Evolutionary conservation across 2,329 filamentous ascomycete species (phyloP).

Genomic region (Venturia asperata): DNA sequence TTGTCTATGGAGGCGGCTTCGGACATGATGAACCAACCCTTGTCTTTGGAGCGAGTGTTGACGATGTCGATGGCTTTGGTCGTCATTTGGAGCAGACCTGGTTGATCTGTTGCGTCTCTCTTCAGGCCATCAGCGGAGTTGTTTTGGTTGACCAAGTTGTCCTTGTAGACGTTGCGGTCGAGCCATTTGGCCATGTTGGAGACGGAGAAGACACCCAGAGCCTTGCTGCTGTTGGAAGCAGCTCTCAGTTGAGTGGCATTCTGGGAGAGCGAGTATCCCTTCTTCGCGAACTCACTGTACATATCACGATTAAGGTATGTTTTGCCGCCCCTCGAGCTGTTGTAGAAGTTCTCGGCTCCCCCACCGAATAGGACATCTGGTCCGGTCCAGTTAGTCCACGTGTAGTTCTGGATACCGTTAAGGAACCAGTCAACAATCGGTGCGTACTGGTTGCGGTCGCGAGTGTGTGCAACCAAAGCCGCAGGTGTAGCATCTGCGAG

Average conservation of each 20-base stretch:
- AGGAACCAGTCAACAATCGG: conserved; percentile 69
- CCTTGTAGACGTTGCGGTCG: conserved; percentile 71
- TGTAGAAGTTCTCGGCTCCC: conserved; percentile 72
- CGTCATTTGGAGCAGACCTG: conserved; percentile 83
- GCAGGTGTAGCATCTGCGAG: conserved; percentile 77
- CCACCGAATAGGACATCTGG: conserved; percentile 78
- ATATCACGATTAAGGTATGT: conserved; percentile 69
- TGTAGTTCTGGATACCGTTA: conserved; percentile 70
- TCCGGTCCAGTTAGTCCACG: conserved; percentile 66
- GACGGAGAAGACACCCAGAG: conserved; percentile 71
- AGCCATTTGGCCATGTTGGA: conserved; percentile 77
- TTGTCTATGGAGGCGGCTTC: conserved; percentile 87
- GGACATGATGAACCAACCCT: conserved; percentile 82
- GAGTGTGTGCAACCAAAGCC: conserved; percentile 65
- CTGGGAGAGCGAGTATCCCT: conserved; percentile 62
- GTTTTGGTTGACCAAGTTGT: conserved; percentile 63
- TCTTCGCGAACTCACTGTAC: conserved; percentile 60
- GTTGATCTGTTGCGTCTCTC: conserved; percentile 62
- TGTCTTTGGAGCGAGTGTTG: conserved; percentile 54
- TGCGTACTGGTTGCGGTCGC: conserved; percentile 61
- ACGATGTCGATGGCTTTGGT: conserved; percentile 78
- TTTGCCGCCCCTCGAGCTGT: conserved; percentile 44
- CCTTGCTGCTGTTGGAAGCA: conserved; percentile 52
- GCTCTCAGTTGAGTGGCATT: conserved; percentile 66
- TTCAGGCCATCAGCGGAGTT: conserved; percentile 57